Base-by-base conservation (phyloP, 192 early-diverging fungal species). In the Martensiomyces pterosporus region DNA sequence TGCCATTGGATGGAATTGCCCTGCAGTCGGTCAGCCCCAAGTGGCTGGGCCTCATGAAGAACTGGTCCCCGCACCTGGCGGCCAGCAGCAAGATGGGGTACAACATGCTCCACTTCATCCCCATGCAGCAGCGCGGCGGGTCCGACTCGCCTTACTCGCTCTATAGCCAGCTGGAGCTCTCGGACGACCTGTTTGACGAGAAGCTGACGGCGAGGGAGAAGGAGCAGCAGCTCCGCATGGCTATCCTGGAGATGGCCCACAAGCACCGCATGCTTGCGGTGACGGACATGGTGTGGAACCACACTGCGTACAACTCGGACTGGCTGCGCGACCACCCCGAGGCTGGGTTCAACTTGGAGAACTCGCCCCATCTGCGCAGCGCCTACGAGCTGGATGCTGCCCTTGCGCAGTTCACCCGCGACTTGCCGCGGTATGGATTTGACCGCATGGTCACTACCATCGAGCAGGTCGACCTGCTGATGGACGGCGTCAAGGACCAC, bases 121-220 rank as follows among this genome's bases (percentile, higher is more conserved):
- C 97, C 1, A 64, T 97, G 53, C 92, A 94, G 64, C 75, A 82
- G 56, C 80, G 97, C 34, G 97, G 97, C 24, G 64, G 59, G 6
- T 97, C 93, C 0, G 91, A 99, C 66, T 97, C 93, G 7, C 97
- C 97, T n/a, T 99, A 94, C 78, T 90, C 92, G 41, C 93, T 99
- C 42, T 89, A 78, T 57, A 89, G 96, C 73, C 97, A 98, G 69
- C 80, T 98, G 14, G 77, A 86, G n/a, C 78, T 97, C 22, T 86
- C 86, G 3, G 83, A 88, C 44, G 89, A 93, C 47, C 69, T 98
- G 32, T 99, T 97, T 71, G 82, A 82, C 15, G 45, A 67, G 18
- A 60, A 79, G 23, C 56, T 60, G n/a, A 39, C 69, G 2, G 69
- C 71, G 17, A 49, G 69, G 4, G 75, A 80, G 26, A 67, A 82